Conservation (phyloP, 192 early-diverging fungal genomes). For the Phycomyces nitens region DNA sequence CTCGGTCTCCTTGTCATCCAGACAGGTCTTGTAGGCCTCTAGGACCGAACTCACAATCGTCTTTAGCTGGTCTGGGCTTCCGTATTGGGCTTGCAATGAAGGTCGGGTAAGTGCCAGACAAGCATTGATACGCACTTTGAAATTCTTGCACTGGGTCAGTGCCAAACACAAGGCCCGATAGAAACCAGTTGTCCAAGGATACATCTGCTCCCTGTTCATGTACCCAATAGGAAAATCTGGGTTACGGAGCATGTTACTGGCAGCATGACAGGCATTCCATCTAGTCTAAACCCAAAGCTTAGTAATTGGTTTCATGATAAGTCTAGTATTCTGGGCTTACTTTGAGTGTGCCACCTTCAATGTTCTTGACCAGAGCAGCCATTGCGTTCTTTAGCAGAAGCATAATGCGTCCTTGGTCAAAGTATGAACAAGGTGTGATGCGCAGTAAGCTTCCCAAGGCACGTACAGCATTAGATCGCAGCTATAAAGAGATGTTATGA, state of each 20-base stretch:
- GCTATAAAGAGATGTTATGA: slow-evolving; percentile 40
- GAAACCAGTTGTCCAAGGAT: slow-evolving; percentile 47
- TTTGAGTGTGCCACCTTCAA: slow-evolving; percentile 61
- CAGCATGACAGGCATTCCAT: slow-evolving; percentile 78
- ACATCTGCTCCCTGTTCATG: slow-evolving; percentile 20
- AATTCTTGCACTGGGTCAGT: slow-evolving; percentile 60
- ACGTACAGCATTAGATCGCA: slow-evolving; percentile 68
- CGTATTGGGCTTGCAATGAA: slow-evolving; percentile 36
- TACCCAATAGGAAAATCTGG: slow-evolving; percentile 55
- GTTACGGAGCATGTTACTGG: slow-evolving; percentile 58
- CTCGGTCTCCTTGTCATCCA: slow-evolving; percentile 6
- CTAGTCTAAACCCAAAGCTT: slow-evolving; percentile 43
- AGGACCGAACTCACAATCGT: slow-evolving; percentile 36
- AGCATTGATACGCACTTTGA: slow-evolving; percentile 77
- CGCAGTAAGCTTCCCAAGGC: slow-evolving; percentile 62
- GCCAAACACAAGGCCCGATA: slow-evolving; percentile 53
- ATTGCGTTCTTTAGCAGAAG: slow-evolving; percentile 48
- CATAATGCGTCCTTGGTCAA: slow-evolving; percentile 40
- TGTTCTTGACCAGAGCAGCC: slow-evolving; percentile 49
- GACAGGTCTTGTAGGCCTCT: slow-evolving; percentile 14
- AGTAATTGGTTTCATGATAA: no score
- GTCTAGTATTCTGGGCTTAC: no score
- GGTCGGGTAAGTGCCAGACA: slow-evolving; percentile 47
- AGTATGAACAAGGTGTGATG: slow-evolving; percentile 44
- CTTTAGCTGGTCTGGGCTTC: slow-evolving; percentile 34